A percentile compares a stretch with the other conserved stretches of the same genome.
Conservation (phyloP, 495 filamentous ascomycete genomes). For the Penicillium paxilli region DNA sequence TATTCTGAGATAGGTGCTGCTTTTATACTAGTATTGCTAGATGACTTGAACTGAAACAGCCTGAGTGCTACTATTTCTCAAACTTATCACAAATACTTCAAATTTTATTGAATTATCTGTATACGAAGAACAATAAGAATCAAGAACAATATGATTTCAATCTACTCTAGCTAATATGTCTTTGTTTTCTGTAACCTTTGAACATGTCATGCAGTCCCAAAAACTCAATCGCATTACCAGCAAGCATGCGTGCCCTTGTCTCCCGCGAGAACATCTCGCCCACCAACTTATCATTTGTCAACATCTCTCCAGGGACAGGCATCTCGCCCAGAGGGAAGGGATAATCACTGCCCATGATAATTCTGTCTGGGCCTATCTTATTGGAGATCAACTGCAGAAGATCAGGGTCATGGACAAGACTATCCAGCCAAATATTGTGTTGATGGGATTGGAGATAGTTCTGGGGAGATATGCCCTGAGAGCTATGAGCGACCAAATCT, state of each 20-base stretch:
- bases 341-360: constrained; percentile 28
- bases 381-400: constrained; percentile 20
- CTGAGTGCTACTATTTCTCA: too few relatives aligned
- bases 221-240: constrained; percentile 23
- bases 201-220: constrained; percentile 11
- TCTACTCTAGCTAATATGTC: too few relatives aligned
- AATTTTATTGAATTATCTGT: too few relatives aligned
- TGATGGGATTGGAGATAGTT: constrained; percentile 14
- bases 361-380: constrained; percentile 16
- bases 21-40: too few relatives aligned
- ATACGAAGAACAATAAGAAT: too few relatives aligned
- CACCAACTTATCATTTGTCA: constrained; percentile 14
- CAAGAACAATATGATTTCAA: too few relatives aligned
- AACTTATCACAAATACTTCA: too few relatives aligned
- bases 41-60: too few relatives aligned
- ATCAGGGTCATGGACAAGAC: constrained; percentile 22
- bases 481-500: constrained; percentile 20
- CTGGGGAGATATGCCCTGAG: constrained; percentile 16
- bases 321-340: constrained; percentile 25
- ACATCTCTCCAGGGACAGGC: constrained; percentile 21
- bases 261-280: constrained; percentile 13
- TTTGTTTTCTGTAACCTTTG: too few relatives aligned
- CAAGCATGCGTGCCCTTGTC: constrained; percentile 19
- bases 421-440: constrained; percentile 26
- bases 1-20: too few relatives aligned